Conservation (phyloP, 768 basidiomycete genomes). For the Tulasnella sp. region DNA sequence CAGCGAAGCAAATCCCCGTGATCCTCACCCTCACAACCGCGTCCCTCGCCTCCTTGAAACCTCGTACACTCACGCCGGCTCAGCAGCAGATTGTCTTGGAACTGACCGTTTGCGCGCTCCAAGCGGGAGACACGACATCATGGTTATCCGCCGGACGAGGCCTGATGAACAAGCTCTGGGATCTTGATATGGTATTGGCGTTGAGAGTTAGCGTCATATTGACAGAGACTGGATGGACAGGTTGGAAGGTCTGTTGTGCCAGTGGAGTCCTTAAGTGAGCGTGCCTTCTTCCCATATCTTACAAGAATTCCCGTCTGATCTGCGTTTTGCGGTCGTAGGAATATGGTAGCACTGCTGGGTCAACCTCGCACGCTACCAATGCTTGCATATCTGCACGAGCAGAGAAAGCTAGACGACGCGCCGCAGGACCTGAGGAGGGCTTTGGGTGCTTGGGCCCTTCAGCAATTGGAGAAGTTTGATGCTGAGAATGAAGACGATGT, state of each 20-base stretch:
- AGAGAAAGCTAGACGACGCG: conserved; percentile 44
- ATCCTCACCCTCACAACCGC: conserved; percentile 18
- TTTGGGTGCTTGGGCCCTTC: conserved; percentile 38
- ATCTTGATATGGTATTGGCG: conserved; percentile 33
- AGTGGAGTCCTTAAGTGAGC: conserved; percentile 38
- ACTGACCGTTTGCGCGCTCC: conserved; percentile 26
- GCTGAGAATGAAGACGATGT: conserved; percentile 25
- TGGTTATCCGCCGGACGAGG: conserved; percentile 45
- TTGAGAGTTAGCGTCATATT: conserved; percentile 49
- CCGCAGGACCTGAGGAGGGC: conserved; percentile 51
- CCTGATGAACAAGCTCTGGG: conserved; percentile 44
- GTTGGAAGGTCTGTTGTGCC: conserved; percentile 61
- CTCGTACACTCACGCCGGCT: not conserved
- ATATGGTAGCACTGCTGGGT: not conserved
- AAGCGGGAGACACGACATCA: conserved; percentile 34
- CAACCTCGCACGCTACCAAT: conserved; percentile 15
- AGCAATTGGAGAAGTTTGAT: not conserved
- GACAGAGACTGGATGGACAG: conserved; percentile 58
- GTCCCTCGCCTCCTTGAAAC: conserved; percentile 23
- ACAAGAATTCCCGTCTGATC: not conserved
- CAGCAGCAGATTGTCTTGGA: not conserved
- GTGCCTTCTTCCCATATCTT: not conserved
- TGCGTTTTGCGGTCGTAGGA: not conserved
- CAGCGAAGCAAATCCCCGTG: conserved; percentile 30
- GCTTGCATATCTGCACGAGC: conserved; percentile 28